Percentiles rank a stretch among this genome's conserved stretches.
These are phyloP conservation scores for Coemansia sp. DNA, from an alignment of 371 early-diverging fungal genomes.

Conservation along the genomic window DNA sequence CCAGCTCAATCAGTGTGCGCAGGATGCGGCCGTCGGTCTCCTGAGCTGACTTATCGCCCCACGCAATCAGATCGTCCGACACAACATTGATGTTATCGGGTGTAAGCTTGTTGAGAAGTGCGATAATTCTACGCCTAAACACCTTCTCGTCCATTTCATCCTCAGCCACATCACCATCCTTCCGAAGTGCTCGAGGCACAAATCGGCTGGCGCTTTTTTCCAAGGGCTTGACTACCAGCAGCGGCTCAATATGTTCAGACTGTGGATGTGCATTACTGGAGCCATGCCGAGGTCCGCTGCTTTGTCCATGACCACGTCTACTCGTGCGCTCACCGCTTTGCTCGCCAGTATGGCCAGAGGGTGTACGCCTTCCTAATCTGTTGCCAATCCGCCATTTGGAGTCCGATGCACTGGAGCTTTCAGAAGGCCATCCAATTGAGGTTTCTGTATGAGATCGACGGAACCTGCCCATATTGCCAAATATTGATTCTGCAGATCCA, in stretches of 20 bases:
- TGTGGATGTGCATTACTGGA: neutral
- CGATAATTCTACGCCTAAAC: slow-evolving; percentile 76
- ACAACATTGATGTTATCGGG: slow-evolving; percentile 88
- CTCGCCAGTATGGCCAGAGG: slow-evolving; percentile 1
- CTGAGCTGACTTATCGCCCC: slow-evolving; percentile 65
- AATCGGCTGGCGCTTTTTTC: slow-evolving; percentile 80
- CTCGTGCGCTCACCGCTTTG: slow-evolving; percentile 29
- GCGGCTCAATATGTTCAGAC: slow-evolving; percentile 46
- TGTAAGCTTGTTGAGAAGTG: slow-evolving; percentile 92
- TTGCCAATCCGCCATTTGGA: slow-evolving; percentile 54
- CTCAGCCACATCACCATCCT: slow-evolving; percentile 32
- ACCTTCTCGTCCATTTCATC: slow-evolving; percentile 60
- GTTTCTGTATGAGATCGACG: slow-evolving; percentile 28
- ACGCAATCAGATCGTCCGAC: slow-evolving; percentile 77
- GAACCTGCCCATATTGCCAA: slow-evolving; percentile 43
- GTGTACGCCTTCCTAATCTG: neutral
- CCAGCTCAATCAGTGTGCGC: slow-evolving; percentile 72
- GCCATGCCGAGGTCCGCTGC: neutral
- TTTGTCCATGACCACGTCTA: slow-evolving; percentile 41
- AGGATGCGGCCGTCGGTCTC: slow-evolving; percentile 70
- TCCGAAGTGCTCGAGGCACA: slow-evolving; percentile 59
- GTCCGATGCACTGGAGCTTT: too few species aligned
- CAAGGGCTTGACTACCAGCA: slow-evolving; percentile 67
- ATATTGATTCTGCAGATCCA: slow-evolving; percentile 22
- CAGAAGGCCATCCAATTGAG: slow-evolving; percentile 21